Conservation (phyloP, 768 basidiomycete species). For the Psilocybe cyanescens region DNA sequence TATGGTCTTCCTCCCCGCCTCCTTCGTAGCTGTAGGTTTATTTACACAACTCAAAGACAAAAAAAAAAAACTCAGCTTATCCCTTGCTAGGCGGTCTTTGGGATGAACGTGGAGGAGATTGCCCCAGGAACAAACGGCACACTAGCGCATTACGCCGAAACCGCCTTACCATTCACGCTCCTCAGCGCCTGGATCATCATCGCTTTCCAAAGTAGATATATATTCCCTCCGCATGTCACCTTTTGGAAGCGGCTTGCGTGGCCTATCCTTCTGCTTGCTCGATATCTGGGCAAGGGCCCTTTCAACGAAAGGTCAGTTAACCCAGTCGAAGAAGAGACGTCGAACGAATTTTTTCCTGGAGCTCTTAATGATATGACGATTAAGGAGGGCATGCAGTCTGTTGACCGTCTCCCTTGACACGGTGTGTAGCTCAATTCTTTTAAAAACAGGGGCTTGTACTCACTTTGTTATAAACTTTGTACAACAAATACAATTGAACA, state of each 20-base stretch:
- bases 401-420: not conserved
- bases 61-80: not conserved
- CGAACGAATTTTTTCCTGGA: no score
- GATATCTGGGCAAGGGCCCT: not conserved
- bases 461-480: no score
- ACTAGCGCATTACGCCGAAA: conserved; percentile 44
- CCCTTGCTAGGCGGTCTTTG: conserved; percentile 34
- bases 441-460: no score
- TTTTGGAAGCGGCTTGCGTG: conserved; percentile 38
- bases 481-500: no score
- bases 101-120: conserved; percentile 47
- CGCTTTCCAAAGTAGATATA: conserved; percentile 51
- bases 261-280: conserved; percentile 26
- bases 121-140: conserved; percentile 37
- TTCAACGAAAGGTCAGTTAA: no score
- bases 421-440: conserved; percentile 30
- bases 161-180: conserved; percentile 49
- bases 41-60: not conserved
- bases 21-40: conserved; percentile 39
- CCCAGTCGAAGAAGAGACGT: conserved; percentile 6
- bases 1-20: conserved; percentile 58
- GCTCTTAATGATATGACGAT: not conserved
- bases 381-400: conserved; percentile 1
- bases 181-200: conserved; percentile 59
- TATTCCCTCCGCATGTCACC: conserved; percentile 29